phyloP scores from a whole-genome alignment of 1,139 yeast species.

The Yamadazyma mexicana region DNA sequence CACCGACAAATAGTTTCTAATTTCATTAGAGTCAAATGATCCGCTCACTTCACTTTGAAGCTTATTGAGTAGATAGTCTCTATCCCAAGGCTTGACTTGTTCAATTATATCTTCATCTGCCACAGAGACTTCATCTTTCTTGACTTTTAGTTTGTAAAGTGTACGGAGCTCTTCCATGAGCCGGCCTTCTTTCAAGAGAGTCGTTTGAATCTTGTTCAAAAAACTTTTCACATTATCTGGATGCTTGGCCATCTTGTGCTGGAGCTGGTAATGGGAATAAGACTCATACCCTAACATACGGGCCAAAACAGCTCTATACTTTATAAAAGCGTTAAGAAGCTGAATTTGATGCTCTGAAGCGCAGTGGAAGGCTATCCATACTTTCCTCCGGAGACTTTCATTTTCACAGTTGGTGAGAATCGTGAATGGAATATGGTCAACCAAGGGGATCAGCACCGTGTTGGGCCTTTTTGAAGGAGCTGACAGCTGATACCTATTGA shows the following conservation, averaged over 20 bases:
- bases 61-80: conserved; percentile 59
- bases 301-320: conserved; percentile 71
- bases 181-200: conserved; percentile 33
- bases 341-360: conserved; percentile 59
- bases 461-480: conserved; percentile 14
- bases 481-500: conserved; percentile 26
- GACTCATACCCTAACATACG: conserved; percentile 69
- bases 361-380: conserved; percentile 76
- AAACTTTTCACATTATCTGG: conserved; percentile 78
- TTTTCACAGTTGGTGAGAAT: conserved; percentile 61
- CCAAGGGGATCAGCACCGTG: conserved; percentile 53
- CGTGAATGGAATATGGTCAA: conserved; percentile 67
- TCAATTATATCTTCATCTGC: conserved; percentile 43
- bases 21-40: conserved; percentile 17
- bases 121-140: conserved; percentile 26
- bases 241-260: conserved; percentile 85
- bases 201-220: conserved; percentile 55
- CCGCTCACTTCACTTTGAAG: conserved; percentile 10
- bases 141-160: conserved; percentile 41
- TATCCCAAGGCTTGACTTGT: conserved; percentile 83
- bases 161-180: conserved; percentile 60
- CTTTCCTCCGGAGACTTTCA: conserved; percentile 57
- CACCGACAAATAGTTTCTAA: conserved; percentile 69
- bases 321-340: conserved; percentile 58
- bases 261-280: conserved; percentile 78